phyloP scores from a whole-genome alignment of 2,329 filamentous ascomycete species.

The Chaetomiaceae sp. region DNA sequence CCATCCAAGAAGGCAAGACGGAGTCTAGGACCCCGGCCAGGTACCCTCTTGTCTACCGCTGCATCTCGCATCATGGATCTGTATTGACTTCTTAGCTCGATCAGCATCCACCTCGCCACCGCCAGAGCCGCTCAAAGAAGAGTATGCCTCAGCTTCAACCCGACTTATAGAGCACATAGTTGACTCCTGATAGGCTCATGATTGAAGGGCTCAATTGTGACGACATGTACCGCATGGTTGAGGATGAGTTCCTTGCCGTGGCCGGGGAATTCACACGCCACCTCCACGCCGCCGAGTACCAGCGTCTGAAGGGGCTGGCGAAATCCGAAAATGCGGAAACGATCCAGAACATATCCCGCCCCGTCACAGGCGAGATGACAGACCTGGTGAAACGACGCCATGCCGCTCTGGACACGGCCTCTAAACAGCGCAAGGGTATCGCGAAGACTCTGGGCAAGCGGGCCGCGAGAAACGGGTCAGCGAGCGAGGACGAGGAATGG shows the following conservation, averaged over 20 bases:
- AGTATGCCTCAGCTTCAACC: constrained; percentile 12
- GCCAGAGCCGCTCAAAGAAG: constrained; percentile 29
- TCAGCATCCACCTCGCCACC: constrained; percentile 33
- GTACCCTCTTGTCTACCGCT: not conserved
- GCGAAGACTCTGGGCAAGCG: constrained; percentile 21
- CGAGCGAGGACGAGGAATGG: constrained; percentile 26
- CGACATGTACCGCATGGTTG: constrained; percentile 75
- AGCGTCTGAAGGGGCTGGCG: constrained; percentile 57
- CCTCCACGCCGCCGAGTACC: constrained; percentile 73
- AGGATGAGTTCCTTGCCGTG: constrained; percentile 68
- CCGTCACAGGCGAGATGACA: constrained; percentile 42
- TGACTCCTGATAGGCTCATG: constrained; percentile 51
- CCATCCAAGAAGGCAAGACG: constrained; percentile 2
- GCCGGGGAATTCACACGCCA: constrained; percentile 69
- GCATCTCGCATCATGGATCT: not conserved
- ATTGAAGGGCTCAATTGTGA: constrained; percentile 59
- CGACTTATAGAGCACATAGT: not conserved
- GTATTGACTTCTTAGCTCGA: constrained; percentile 20
- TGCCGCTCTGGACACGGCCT: constrained; percentile 34
- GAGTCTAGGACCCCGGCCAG: constrained; percentile 1
- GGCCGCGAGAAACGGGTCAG: constrained; percentile 11
- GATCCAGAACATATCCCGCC: constrained; percentile 49
- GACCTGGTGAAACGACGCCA: constrained; percentile 34
- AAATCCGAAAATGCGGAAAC: constrained; percentile 50
- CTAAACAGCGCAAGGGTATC: constrained; percentile 35